Evolutionary conservation across 2,329 filamentous ascomycete genomes (phyloP), one percentile per base, ranked within the genome.

Genomic region (Aspergillus pseudoglaucus): DNA sequence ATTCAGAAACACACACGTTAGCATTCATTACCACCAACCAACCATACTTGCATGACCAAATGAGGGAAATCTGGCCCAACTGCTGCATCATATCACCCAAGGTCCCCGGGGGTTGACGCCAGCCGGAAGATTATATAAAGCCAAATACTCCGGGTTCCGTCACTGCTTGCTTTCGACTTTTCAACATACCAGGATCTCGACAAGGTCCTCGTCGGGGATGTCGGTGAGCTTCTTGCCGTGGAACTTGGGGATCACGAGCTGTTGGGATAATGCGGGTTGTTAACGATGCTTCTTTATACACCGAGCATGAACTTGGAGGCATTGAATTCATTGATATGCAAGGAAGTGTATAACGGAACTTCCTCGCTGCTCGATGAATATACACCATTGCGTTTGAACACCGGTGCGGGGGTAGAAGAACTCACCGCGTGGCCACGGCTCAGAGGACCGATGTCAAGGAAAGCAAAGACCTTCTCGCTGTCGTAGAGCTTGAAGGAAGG

Each of bases 401-500:
- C n/a, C 22, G 42, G 49, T 59, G 53, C 58, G 49, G 44, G 23
- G 6, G 35, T 46, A 32, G 18, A 15, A 48, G 27, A 42, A 70
- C 83, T 61, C 77, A 96, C 91, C 56, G 90, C 88, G 65, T 98
- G 93, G 48, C 93, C 93, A 64, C 81, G 81, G 69, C 85, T 89
- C 18, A 97, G 75, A 3, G 93, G 93, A 56, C 89, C 85, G 72
- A 98, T 96, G 69, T 98, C 93, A 57, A 98, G 85, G 70, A 98
- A 98, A 8, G 93, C 93, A 53, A 95, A 78, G 41, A 91, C 88
- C 75, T 91, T 95, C 33, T 95, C 87, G 61, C 82, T 93, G 74
- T 98, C 93, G 66, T 88, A 90, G 72, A 98, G 84, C 80, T 96
- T 98, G 78, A 97, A 85, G 59, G 83, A 91, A 43, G 93, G 93